Percentiles rank a stretch among this genome's conserved stretches.
Conservation (phyloP, 176 grass and related monocot genomes). For the sorghum (Sorghum bicolor) region Sorghum_bicolor_NCBIv3 NC_012870.2:22251001-22251500, state of each 20-base stretch:
- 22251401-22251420: neutral
- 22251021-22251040: neutral
- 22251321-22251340: neutral
- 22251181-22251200: neutral
- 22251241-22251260: neutral
- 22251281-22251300: neutral
- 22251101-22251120: neutral
- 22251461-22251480: conserved; percentile 55
- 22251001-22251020: conserved; percentile 37
- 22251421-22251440: conserved; percentile 41
- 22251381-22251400: conserved; percentile 22
- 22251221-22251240: neutral
- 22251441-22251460: conserved; percentile 53
- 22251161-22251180: neutral
- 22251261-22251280: neutral
- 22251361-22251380: neutral
- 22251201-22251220: neutral
- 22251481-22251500: conserved; percentile 49
- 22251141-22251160: neutral
- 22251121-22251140: neutral
- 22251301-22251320: neutral
- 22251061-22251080: conserved; percentile 18
- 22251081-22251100: neutral
- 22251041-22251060: neutral
- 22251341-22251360: neutral